These are phyloP conservation scores for Fallopia convolvulus DNA, from an alignment of 148 eudicot genomes.

Conservation along the genomic window DNA sequence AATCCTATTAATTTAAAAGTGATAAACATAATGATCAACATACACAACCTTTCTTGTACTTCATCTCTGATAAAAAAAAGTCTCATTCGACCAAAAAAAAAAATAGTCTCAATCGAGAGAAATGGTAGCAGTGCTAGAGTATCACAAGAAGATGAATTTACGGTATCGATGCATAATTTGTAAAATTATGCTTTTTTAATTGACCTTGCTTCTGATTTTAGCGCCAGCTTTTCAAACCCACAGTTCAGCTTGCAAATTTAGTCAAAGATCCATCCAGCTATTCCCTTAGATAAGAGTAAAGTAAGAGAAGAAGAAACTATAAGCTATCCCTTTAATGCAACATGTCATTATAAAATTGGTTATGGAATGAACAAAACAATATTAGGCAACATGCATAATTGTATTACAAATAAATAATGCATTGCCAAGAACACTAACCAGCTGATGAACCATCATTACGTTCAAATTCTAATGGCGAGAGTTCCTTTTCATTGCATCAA, in stretches of 20 bases:
- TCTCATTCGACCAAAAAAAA: background rate
- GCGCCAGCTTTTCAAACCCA: background rate
- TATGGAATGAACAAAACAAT: background rate
- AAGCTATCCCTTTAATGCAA: background rate
- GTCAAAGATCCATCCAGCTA: conserved; percentile 1
- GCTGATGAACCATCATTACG: background rate
- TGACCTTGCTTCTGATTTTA: background rate
- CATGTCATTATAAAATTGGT: background rate
- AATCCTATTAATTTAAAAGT: no score
- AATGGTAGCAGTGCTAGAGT: background rate
- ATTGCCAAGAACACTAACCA: background rate
- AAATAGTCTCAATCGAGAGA: background rate
- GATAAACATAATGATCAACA: no score
- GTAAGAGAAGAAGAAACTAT: background rate
- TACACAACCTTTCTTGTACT: background rate
- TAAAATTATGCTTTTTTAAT: no score
- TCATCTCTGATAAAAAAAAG: background rate
- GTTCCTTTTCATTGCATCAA: background rate
- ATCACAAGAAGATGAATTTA: no score
- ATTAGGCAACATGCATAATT: background rate
- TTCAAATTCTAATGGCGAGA: background rate
- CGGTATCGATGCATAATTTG: no score
- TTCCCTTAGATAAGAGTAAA: background rate
- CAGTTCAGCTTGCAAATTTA: background rate
- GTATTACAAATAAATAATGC: background rate